A percentile compares a stretch with the other conserved stretches of the same genome.
These are phyloP conservation scores for Fraxinus latifolia DNA, from an alignment of 305 asterid genomes.

Conservation along the genomic window DNA sequence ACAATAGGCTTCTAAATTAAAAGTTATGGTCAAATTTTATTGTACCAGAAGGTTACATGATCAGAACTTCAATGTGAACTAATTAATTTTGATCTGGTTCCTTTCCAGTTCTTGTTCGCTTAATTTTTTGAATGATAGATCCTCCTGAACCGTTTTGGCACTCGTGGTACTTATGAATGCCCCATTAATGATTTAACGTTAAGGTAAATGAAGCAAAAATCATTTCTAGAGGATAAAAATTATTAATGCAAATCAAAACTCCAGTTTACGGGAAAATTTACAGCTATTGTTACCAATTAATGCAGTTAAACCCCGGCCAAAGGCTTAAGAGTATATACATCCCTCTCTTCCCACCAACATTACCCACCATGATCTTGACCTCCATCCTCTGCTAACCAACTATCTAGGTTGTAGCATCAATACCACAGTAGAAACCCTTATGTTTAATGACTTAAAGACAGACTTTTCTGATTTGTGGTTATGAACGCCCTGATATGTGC, in stretches of 20 bases:
- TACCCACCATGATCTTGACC: not conserved
- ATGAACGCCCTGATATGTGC: not conserved
- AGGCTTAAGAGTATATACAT: not conserved
- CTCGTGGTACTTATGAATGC: not conserved
- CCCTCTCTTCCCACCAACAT: not conserved
- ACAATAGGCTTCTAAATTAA: not conserved
- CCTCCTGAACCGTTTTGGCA: not conserved
- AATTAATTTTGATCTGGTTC: not conserved
- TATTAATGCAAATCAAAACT: not conserved
- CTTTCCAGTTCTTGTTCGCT: not conserved
- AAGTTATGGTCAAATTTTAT: not conserved
- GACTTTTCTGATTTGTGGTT: slow-evolving; percentile 9
- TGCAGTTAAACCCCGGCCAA: not conserved
- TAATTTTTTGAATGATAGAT: not conserved
- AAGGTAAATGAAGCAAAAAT: not conserved
- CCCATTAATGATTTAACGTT: not conserved
- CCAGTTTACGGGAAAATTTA: not conserved
- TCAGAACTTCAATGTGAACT: not conserved
- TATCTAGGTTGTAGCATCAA: not conserved
- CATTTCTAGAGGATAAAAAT: not conserved
- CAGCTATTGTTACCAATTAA: not conserved
- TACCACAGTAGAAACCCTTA: not conserved
- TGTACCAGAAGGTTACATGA: not conserved
- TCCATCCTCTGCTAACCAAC: slow-evolving; percentile 1
- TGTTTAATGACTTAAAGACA: not conserved